Conservation (phyloP, 1,284 basidiomycete genomes). For the Ceratobasidium theobromae region DNA sequence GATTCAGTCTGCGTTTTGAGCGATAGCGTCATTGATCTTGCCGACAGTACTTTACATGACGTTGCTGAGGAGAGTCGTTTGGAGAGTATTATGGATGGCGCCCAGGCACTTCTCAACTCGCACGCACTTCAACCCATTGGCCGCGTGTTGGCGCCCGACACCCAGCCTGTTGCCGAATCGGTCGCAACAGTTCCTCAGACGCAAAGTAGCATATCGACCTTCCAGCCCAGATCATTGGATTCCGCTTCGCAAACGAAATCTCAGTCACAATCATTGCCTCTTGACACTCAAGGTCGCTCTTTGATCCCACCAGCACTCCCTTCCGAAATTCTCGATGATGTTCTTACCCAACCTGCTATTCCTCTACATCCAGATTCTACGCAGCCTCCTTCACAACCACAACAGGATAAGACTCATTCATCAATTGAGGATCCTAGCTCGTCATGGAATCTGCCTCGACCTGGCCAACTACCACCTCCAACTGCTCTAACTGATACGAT, state of each 20-base stretch:
- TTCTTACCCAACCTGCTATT: neutral
- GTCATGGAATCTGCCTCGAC: constrained; percentile 6
- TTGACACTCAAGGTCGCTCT: neutral
- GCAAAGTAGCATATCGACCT: neutral
- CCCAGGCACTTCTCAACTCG: neutral
- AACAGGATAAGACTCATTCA: constrained; percentile 10
- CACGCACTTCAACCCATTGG: neutral
- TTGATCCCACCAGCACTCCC: neutral
- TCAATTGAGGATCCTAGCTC: constrained; percentile 15
- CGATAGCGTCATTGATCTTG: constrained; percentile 5
- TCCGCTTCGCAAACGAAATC: neutral
- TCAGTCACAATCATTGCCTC: neutral
- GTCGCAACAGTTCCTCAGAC: neutral
- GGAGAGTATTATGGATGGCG: neutral
- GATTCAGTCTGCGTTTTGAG: neutral
- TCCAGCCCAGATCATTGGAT: neutral
- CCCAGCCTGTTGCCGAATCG: neutral
- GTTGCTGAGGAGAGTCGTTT: neutral
- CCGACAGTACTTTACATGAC: neutral
- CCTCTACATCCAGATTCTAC: neutral
- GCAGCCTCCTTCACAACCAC: constrained; percentile 11
- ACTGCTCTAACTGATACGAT: constrained; percentile 3
- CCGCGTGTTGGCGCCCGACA: neutral
- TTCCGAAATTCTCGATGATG: neutral
- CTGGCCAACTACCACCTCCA: neutral